A percentile compares a stretch with the other conserved stretches of the same genome.
phyloP scores from a whole-genome alignment of 2,329 filamentous ascomycete genomes.

The Trichophyton benhamiae region DNA sequence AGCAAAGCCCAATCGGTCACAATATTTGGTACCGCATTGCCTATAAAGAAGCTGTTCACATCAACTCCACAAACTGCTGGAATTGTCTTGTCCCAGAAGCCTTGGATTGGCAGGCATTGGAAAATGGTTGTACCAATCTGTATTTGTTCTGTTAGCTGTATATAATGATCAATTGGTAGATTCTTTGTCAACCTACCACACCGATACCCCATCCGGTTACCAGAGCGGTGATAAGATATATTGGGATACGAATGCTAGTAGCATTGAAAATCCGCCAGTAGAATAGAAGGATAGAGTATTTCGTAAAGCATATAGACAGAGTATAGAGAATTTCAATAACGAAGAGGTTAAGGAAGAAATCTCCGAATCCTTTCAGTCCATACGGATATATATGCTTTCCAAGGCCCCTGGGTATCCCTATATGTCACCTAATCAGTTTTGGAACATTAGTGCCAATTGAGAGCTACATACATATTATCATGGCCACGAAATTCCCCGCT shows the following conservation, averaged over 20 bases:
- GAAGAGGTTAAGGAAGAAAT: constrained; percentile 3
- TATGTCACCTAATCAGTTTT: background rate
- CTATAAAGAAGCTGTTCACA: constrained; percentile 30
- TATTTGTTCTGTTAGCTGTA: background rate
- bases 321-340: constrained; percentile 6
- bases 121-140: constrained; percentile 5
- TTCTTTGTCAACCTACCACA: background rate
- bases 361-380: background rate
- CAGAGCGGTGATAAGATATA: background rate
- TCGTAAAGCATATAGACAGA: background rate
- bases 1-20: constrained; percentile 19
- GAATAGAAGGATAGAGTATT: constrained; percentile 5
- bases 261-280: constrained; percentile 5
- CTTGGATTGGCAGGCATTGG: constrained; percentile 5
- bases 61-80: constrained; percentile 3
- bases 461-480: constrained; percentile 3
- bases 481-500: constrained; percentile 2
- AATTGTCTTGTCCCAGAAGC: constrained; percentile 7
- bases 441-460: background rate
- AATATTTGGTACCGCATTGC: constrained; percentile 34
- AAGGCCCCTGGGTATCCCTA: constrained; percentile 5
- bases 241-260: background rate
- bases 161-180: background rate
- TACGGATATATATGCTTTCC: constrained; percentile 4
- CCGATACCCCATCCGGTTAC: constrained; percentile 6